A percentile compares a stretch with the other conserved stretches of the same genome.
phyloP scores from a whole-genome alignment of 257 asterid species.

The Buddleja alternifolia region DNA sequence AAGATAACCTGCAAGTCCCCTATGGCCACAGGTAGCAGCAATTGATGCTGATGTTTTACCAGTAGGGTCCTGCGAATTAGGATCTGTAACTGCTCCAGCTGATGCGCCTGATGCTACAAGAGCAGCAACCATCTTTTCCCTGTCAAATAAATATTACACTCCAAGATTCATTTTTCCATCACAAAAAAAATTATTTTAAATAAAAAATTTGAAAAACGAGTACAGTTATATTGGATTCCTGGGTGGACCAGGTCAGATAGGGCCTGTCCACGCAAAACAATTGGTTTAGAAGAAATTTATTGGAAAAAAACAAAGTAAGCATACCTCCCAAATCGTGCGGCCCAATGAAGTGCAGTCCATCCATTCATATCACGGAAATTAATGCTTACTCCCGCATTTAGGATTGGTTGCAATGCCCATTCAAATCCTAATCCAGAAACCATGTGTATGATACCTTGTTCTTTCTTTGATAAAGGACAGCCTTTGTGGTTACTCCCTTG shows the following conservation, averaged over 20 bases:
- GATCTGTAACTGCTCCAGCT: conserved; percentile 94
- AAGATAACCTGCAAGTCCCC: conserved; percentile 94
- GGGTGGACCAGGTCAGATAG: no score
- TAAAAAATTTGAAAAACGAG: no score
- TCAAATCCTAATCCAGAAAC: conserved; percentile 91
- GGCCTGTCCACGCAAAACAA: no score
- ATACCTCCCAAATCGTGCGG: conserved; percentile 97
- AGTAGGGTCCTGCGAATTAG: conserved; percentile 67
- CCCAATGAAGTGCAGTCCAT: conserved; percentile 99
- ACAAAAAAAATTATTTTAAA: no score
- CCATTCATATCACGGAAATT: conserved; percentile 89
- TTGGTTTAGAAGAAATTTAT: not conserved
- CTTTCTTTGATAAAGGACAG: conserved; percentile 70
- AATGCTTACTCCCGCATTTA: conserved; percentile 73
- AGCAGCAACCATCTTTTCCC: conserved; percentile 97
- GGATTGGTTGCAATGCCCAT: conserved; percentile 92
- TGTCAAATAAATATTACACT: conserved; percentile 31
- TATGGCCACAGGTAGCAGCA: conserved; percentile 78
- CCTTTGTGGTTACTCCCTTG: conserved; percentile 36
- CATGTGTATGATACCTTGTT: conserved; percentile 93
- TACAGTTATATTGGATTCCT: no score
- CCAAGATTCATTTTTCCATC: no score
- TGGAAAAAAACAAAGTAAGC: conserved; percentile 16
- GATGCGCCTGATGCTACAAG: conserved; percentile 95
- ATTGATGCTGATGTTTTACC: conserved; percentile 88